Percentiles rank a stretch among this genome's conserved stretches.
Evolutionary conservation across 2,329 filamentous ascomycete species (phyloP).

Genomic region (Monilinia fructicola): DNA sequence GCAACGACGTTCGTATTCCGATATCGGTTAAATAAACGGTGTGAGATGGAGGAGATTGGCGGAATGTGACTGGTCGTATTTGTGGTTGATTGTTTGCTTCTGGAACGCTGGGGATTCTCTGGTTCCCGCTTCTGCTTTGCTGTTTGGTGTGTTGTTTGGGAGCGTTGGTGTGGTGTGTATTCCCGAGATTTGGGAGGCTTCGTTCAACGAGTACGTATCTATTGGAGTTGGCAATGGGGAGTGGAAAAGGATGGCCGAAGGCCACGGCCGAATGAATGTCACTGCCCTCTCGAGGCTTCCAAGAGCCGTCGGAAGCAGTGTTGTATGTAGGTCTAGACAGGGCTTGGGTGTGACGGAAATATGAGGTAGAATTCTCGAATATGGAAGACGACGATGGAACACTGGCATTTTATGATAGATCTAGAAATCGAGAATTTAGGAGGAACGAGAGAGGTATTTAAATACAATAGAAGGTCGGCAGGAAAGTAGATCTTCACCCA

Average conservation of each 20-base stretch:
- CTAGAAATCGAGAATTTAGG: conserved; percentile 8
- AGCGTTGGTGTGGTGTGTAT: neutral
- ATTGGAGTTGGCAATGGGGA: neutral
- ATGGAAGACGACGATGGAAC: neutral
- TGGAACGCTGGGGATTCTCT: neutral
- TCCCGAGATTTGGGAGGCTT: neutral
- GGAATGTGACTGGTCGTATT: conserved; percentile 21
- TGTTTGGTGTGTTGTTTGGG: neutral
- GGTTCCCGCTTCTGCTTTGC: neutral
- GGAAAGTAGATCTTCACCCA: neutral
- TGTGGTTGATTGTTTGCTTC: conserved; percentile 1
- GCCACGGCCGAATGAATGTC: conserved; percentile 19
- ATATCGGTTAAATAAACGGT: neutral
- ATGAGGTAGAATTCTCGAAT: neutral
- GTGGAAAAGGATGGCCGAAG: too few species aligned
- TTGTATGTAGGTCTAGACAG: conserved; percentile 16
- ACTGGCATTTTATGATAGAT: conserved; percentile 5
- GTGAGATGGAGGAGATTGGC: conserved; percentile 14
- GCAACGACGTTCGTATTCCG: neutral
- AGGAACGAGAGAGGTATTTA: conserved; percentile 16
- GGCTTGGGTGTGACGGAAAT: conserved; percentile 2
- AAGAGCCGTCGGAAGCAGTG: conserved; percentile 13
- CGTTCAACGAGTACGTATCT: conserved; percentile 6
- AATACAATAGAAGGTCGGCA: conserved; percentile 6
- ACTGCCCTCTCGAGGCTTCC: conserved; percentile 19